Conservation (phyloP, 2,329 filamentous ascomycete species). For the Nigrospora osmanthi region DNA sequence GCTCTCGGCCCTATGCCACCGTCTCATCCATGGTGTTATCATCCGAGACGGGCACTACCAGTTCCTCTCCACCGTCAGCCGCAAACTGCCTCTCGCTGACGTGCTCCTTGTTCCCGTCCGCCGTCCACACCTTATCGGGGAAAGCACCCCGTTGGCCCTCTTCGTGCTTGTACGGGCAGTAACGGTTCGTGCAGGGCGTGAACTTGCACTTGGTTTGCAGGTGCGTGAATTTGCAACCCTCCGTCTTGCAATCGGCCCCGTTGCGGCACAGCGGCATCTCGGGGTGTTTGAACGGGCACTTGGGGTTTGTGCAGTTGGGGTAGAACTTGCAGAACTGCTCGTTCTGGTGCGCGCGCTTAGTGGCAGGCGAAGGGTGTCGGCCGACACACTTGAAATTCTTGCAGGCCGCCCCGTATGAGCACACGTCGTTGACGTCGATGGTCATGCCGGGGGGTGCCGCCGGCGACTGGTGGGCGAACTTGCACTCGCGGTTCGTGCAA, state of each 20-base stretch:
- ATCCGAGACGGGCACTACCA: constrained; percentile 54
- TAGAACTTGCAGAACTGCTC: constrained; percentile 90
- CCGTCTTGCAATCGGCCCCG: constrained; percentile 75
- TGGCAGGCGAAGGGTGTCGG: constrained; percentile 85
- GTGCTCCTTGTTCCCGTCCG: constrained; percentile 54
- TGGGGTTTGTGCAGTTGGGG: constrained; percentile 81
- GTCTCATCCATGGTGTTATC: constrained; percentile 28
- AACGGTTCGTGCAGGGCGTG: constrained; percentile 84
- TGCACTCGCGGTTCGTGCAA: constrained; percentile 85
- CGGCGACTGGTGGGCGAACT: constrained; percentile 90
- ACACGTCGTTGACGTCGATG: constrained; percentile 73
- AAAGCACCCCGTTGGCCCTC: constrained; percentile 83
- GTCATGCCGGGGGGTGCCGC: constrained; percentile 71
- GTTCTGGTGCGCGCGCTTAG: constrained; percentile 68
- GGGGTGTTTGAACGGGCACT: constrained; percentile 85
- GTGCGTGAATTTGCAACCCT: constrained; percentile 87
- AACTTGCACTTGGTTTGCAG: constrained; percentile 79
- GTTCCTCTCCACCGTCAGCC: constrained; percentile 59
- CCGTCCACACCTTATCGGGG: constrained; percentile 86
- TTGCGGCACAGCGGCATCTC: constrained; percentile 83
- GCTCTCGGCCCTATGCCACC: constrained; percentile 13
- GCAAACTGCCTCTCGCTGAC: constrained; percentile 88
- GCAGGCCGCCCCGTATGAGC: constrained; percentile 82
- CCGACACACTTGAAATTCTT: constrained; percentile 92
- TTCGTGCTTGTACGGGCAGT: constrained; percentile 81